Conservation (phyloP, 2,329 filamentous ascomycete species). For the Sarocladium kiliense region DNA sequence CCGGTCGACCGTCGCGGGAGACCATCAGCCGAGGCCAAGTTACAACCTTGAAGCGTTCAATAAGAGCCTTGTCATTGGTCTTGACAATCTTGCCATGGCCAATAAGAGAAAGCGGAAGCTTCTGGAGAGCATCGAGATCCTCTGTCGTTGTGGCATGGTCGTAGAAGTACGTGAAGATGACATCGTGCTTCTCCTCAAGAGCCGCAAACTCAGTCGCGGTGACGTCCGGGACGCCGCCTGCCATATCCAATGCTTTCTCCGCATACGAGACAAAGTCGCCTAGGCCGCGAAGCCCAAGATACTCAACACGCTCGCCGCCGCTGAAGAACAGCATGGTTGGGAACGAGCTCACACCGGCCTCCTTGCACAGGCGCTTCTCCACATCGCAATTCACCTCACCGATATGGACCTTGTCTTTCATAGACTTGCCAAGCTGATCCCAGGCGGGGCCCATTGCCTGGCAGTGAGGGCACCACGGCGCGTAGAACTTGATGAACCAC, state of each 20-base stretch:
- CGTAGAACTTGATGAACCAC: slow-evolving; percentile 99
- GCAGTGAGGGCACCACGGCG: slow-evolving; percentile 95
- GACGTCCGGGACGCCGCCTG: slow-evolving; percentile 74
- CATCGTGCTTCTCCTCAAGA: slow-evolving; percentile 87
- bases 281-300: slow-evolving; percentile 83
- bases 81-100: slow-evolving; percentile 91
- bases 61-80: slow-evolving; percentile 72
- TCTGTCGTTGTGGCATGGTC: slow-evolving; percentile 90
- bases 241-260: slow-evolving; percentile 76
- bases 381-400: slow-evolving; percentile 94
- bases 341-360: slow-evolving; percentile 72
- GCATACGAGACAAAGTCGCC: slow-evolving; percentile 87
- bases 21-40: slow-evolving; percentile 95
- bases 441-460: slow-evolving; percentile 88
- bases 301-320: slow-evolving; percentile 86
- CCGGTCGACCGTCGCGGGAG: slow-evolving; percentile 80
- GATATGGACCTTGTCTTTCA: slow-evolving; percentile 84
- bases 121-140: slow-evolving; percentile 84
- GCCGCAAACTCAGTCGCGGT: slow-evolving; percentile 70
- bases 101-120: slow-evolving; percentile 80
- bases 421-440: slow-evolving; percentile 83
- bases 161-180: slow-evolving; percentile 97
- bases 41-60: slow-evolving; percentile 84
- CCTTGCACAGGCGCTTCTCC: slow-evolving; percentile 85
- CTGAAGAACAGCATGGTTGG: slow-evolving; percentile 92